Base-by-base conservation (phyloP, 2,329 filamentous ascomycete genomes). In the Arthrobotrys musiformis region DNA sequence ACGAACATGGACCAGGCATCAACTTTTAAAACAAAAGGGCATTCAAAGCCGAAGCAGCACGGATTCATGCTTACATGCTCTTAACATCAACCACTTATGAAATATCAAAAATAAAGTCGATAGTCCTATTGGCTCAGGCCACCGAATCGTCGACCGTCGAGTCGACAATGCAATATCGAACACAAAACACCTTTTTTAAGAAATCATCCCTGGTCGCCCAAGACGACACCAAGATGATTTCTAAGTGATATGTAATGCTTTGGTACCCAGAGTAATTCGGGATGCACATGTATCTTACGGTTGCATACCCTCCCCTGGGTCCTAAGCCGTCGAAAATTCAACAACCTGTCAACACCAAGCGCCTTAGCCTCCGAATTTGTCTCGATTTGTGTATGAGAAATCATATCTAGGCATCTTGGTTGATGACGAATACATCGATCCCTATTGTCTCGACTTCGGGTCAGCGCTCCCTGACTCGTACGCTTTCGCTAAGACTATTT, bases 221-320 rank as follows among this genome's bases (percentile, higher is more conserved):
- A 28, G 30, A 24, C 19, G 54, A 8, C 11, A 37, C 30, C 33
- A 58, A 40, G 54, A 24, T 28, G 54, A 58, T 58, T 58, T 40
- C 54, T 58, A 37, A 58, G 19, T 6, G 26, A 40, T 40, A 37
- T 37, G 54, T 58, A 58, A 37, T 58, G 33, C 54, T 40, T 42
- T 58, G 11, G n/a, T n/a, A 37, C 40, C 11, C 33, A 33, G 30
- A 58, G 37, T n/a, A 22, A 26, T n/a, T 40, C 33, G 40, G 54
- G 54, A 58, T 58, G 19, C 54, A 58, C 54, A 58, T 58, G 54
- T 58, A 40, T n/a, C 54, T 58, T 58, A 58, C 54, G 54, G 54
- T 58, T 58, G 26, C 33, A 58, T 37, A 24, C 54, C 30, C 54
- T 58, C 33, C n/a, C n/a, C n/a, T n/a, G n/a, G n/a, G n/a, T n/a